Conservation (phyloP, 176 grass and related monocot genomes). For the Carex myosuroides region DNA sequence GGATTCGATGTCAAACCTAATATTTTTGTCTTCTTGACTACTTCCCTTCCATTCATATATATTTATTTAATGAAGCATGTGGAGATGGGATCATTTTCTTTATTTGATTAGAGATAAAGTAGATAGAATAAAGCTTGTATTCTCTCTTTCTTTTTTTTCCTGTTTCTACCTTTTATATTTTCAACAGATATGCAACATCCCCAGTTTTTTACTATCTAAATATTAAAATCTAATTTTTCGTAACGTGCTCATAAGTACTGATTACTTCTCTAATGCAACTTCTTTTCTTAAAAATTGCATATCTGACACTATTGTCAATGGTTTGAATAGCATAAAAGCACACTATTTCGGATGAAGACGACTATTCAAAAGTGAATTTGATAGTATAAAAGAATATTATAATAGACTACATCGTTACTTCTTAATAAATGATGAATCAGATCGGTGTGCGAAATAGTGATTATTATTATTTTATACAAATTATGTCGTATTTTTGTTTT, state of each 20-base stretch:
- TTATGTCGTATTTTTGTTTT: no score
- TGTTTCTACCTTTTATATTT: not conserved
- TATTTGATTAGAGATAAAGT: not conserved
- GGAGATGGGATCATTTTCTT: not conserved
- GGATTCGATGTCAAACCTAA: slow-evolving; percentile 1
- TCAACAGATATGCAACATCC: not conserved
- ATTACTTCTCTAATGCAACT: not conserved
- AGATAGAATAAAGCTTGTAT: not conserved
- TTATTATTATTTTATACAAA: no score
- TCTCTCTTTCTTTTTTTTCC: not conserved
- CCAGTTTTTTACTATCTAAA: not conserved
- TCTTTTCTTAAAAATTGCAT: not conserved
- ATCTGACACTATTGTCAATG: not conserved
- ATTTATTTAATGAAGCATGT: not conserved
- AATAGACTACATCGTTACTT: not conserved
- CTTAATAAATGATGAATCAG: no score
- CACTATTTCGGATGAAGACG: not conserved
- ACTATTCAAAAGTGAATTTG: not conserved
- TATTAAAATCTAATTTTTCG: not conserved
- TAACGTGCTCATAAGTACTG: not conserved
- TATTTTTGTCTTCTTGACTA: slow-evolving; percentile 3
- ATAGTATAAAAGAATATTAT: not conserved
- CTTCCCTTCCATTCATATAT: not conserved
- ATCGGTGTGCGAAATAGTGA: no score
- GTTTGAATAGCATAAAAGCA: not conserved